Evolutionary conservation across 1,284 basidiomycete genomes (phyloP).

Genomic region (Chondrostereum purpureum): DNA sequence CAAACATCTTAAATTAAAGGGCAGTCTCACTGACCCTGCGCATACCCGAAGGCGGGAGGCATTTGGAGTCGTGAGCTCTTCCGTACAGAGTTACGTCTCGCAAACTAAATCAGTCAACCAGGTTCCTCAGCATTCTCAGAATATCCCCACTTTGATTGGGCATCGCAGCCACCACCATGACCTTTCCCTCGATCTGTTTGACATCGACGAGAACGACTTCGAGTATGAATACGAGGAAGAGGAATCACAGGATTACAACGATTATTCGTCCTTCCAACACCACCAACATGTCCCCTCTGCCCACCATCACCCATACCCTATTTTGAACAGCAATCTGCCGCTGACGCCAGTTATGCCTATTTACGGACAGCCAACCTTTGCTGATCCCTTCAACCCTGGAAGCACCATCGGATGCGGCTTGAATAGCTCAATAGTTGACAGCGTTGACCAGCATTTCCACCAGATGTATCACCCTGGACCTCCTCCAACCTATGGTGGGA

Average conservation of each 20-base stretch:
- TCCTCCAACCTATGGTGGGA: constrained; percentile 2
- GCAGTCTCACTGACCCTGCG: constrained; percentile 67
- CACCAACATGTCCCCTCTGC: constrained; percentile 14
- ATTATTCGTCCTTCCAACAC: constrained; percentile 9
- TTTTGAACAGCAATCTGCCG: constrained; percentile 4
- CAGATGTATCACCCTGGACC: constrained; percentile 3
- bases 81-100: too few relatives aligned
- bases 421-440: constrained; percentile 28
- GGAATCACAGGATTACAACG: constrained; percentile 23
- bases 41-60: constrained; percentile 56
- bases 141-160: constrained; percentile 16
- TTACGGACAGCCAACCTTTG: constrained; percentile 20
- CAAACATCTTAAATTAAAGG: constrained; percentile 57
- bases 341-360: constrained; percentile 8
- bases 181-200: constrained; percentile 54
- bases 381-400: constrained; percentile 27
- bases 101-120: too few relatives aligned
- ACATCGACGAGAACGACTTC: constrained; percentile 66
- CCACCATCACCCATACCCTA: constrained; percentile 16
- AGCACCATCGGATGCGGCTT: constrained; percentile 17
- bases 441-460: constrained; percentile 33
- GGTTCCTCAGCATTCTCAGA: constrained; percentile 27
- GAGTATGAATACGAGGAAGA: constrained; percentile 30
- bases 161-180: constrained; percentile 20
- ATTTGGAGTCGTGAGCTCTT: constrained; percentile 39